These are phyloP conservation scores for Rhodotorula glutinis DNA, from an alignment of 1,284 basidiomycete genomes.

Conservation along the genomic window DNA sequence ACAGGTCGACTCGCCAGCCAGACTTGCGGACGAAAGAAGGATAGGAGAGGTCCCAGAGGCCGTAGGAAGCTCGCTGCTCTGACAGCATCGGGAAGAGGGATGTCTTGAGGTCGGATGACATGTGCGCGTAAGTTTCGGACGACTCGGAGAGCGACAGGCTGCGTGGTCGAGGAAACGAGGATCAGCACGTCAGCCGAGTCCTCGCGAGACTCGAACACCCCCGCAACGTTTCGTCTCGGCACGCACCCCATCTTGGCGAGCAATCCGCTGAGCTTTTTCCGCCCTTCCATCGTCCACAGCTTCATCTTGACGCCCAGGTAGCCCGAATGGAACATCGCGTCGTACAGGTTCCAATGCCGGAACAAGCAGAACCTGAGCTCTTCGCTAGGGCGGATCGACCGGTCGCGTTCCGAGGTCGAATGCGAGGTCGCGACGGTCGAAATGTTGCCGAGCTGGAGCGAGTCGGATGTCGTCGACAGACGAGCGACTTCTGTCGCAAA, in stretches of 20 bases:
- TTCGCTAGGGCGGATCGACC: constrained; percentile 71
- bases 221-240: too few relatives aligned
- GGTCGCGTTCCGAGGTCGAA: constrained; percentile 57
- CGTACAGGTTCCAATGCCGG: constrained; percentile 96
- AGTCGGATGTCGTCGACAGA: constrained; percentile 61
- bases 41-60: constrained; percentile 89
- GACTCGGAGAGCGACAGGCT: constrained; percentile 70
- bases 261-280: constrained; percentile 81
- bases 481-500: constrained; percentile 86
- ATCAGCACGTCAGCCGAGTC: too few relatives aligned
- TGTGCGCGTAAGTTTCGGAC: constrained; percentile 88
- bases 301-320: constrained; percentile 94
- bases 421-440: background rate
- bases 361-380: constrained; percentile 92
- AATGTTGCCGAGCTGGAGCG: constrained; percentile 16
- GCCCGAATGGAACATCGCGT: constrained; percentile 94
- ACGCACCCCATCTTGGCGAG: constrained; percentile 97
- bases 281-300: constrained; percentile 91
- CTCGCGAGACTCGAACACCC: too few relatives aligned
- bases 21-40: constrained; percentile 87
- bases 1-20: constrained; percentile 81
- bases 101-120: constrained; percentile 91
- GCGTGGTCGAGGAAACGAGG: background rate
- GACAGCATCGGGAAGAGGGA: constrained; percentile 79
- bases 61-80: constrained; percentile 90